Conservation (phyloP, 495 filamentous ascomycete species). For the Poronia punctata region DNA sequence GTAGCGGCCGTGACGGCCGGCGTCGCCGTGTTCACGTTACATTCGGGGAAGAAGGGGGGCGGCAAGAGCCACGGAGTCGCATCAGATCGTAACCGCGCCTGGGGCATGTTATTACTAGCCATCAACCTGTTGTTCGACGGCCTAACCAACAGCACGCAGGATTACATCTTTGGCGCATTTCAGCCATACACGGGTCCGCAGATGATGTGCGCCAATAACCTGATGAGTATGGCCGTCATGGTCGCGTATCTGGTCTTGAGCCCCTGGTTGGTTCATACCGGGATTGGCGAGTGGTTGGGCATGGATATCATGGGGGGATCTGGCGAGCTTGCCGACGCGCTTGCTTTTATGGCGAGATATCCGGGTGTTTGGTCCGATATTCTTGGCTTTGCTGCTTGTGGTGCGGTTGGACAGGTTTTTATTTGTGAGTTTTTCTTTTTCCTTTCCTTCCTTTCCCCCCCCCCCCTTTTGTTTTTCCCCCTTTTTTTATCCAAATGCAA, state of each 20-base stretch:
- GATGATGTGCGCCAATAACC: slow-evolving; percentile 99
- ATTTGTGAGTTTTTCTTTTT: slow-evolving; percentile 56
- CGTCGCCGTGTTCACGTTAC: slow-evolving; percentile 91
- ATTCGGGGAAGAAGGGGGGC: slow-evolving; percentile 62
- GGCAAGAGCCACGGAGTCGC: slow-evolving; percentile 23
- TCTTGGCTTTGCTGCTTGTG: slow-evolving; percentile 84
- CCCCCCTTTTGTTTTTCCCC: background rate
- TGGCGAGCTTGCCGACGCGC: slow-evolving; percentile 69
- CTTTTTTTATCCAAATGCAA: background rate
- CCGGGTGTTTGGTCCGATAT: slow-evolving; percentile 79
- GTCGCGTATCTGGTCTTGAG: slow-evolving; percentile 65
- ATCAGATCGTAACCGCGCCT: slow-evolving; percentile 50
- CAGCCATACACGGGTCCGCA: slow-evolving; percentile 80
- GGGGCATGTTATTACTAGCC: slow-evolving; percentile 78
- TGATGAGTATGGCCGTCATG: slow-evolving; percentile 72
- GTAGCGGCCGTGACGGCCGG: slow-evolving; percentile 84
- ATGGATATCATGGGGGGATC: slow-evolving; percentile 54
- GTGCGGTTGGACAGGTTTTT: slow-evolving; percentile 90
- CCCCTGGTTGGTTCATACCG: slow-evolving; percentile 65
- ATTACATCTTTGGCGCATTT: slow-evolving; percentile 80
- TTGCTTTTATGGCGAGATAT: slow-evolving; percentile 69
- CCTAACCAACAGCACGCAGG: slow-evolving; percentile 92
- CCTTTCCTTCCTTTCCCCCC: background rate
- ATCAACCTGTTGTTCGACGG: slow-evolving; percentile 95
- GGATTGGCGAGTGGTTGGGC: slow-evolving; percentile 57